Evolutionary conservation across 2,329 filamentous ascomycete genomes (phyloP), one percentile per base, ranked within the genome.

Genomic region (Fusarium mundagurra): DNA sequence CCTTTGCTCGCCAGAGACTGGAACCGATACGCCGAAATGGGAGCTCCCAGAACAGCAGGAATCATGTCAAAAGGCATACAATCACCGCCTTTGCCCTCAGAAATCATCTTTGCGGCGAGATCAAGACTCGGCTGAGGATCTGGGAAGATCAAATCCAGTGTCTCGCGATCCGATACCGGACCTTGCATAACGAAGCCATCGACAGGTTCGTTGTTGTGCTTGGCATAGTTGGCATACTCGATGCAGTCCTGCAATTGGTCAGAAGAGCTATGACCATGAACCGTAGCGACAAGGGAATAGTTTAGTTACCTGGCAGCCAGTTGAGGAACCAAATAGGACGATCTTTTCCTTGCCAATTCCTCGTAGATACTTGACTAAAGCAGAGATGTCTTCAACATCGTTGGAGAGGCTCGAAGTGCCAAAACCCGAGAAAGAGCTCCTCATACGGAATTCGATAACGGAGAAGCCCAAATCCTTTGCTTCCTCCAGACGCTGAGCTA

Each of bases 131-230:
- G 81, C 22, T 87, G 83, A 69, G 89, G 82, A 11, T 86, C 82
- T 9, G 84, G 77, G 57, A 90, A 83, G 12, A 87, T 79, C 8
- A 83, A 78, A 6, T 82, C 82, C 17, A 93, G 78, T 0, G 87
- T 89, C 80, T 97, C 92, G 36, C 94, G 88, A 81, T 98, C 94
- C 4, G 91, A 94, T 8, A 95, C 91, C 0, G 93, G 91, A 0
- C 92, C 94, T 81, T 97, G 95, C 62, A 98, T 84, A 50, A 98
- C 92, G 55, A 91, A 91, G 41, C 92, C 95, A 68, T 96, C 90
- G 4, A 97, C 84, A 0, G 89, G 88, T 18, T 88, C 83, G 45
- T 83, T 82, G 11, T 78, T 77, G 41, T 85, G 77, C 71, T 84
- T 84, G 55, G 80, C 79, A 31, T 84, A 84, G 61, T 85, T 81